Percentiles rank a stretch among this genome's conserved stretches.
These are phyloP conservation scores for Eutrema heterophyllum DNA, from an alignment of 345 rosid species.

Conservation along the genomic window DNA sequence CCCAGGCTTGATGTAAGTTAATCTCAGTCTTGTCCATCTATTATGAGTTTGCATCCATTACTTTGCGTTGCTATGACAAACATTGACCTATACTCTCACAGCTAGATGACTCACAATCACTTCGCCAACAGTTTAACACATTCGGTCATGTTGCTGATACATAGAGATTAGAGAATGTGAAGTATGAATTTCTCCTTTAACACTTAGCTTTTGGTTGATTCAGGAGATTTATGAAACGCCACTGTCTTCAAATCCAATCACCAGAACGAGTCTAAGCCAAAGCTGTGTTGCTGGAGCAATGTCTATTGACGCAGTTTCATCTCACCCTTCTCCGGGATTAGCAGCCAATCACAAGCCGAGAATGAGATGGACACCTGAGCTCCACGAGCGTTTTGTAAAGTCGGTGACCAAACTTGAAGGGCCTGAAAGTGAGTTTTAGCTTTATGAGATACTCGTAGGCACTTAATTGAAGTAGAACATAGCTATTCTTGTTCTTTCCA, in stretches of 20 bases:
- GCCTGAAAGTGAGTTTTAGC: constrained; percentile 68
- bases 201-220: constrained; percentile 22
- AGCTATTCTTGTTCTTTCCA: neutral
- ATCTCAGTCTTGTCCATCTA: neutral
- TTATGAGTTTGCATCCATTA: constrained; percentile 7
- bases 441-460: neutral
- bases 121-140: neutral
- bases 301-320: constrained; percentile 39
- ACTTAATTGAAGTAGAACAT: neutral
- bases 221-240: constrained; percentile 73
- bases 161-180: neutral
- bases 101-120: neutral
- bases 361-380: constrained; percentile 97
- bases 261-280: constrained; percentile 32
- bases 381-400: constrained; percentile 64
- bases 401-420: constrained; percentile 82
- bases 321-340: constrained; percentile 42
- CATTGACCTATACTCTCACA: neutral
- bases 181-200: neutral
- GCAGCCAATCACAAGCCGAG: constrained; percentile 60
- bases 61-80: constrained; percentile 1
- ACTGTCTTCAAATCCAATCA: constrained; percentile 36
- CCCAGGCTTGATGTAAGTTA: constrained; percentile 78
- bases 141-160: neutral
- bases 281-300: constrained; percentile 29